phyloP scores from a whole-genome alignment of 148 eudicot species.

The Diospyros kaki region DNA sequence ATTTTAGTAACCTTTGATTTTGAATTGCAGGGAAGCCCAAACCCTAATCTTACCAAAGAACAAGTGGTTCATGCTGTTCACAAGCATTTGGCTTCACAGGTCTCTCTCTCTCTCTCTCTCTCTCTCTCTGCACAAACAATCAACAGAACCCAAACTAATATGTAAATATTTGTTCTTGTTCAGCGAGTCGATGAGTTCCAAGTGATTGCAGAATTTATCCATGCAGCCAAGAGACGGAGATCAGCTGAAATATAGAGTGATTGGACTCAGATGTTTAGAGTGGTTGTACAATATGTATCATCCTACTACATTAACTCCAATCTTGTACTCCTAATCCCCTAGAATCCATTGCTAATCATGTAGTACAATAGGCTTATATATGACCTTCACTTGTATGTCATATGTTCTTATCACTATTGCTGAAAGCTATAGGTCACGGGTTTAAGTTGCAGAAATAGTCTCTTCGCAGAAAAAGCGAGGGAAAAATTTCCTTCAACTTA shows the following conservation, averaged over 20 bases:
- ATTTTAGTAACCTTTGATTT: constrained; percentile 9
- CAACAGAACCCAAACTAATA: background rate
- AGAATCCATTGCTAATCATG: no score
- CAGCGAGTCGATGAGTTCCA: constrained; percentile 83
- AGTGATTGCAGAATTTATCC: constrained; percentile 73
- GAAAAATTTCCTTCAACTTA: no score
- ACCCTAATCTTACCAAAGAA: constrained; percentile 57
- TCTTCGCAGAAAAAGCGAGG: no score
- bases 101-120: constrained; percentile 17
- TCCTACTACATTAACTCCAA: constrained; percentile 14
- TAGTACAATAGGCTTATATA: no score
- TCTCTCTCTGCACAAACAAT: background rate
- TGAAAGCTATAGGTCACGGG: no score
- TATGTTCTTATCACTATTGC: no score
- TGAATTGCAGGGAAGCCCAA: constrained; percentile 47
- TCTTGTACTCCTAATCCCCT: background rate
- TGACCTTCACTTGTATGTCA: no score
- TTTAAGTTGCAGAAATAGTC: no score
- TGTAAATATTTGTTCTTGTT: background rate
- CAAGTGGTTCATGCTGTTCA: constrained; percentile 67
- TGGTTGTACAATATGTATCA: constrained; percentile 3
- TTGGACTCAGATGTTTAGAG: constrained; percentile 10
- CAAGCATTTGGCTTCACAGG: constrained; percentile 85
- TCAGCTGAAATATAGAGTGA: constrained; percentile 20
- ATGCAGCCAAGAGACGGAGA: constrained; percentile 66